phyloP scores from a whole-genome alignment of 345 rosid species.

The Brassica carinata region DNA sequence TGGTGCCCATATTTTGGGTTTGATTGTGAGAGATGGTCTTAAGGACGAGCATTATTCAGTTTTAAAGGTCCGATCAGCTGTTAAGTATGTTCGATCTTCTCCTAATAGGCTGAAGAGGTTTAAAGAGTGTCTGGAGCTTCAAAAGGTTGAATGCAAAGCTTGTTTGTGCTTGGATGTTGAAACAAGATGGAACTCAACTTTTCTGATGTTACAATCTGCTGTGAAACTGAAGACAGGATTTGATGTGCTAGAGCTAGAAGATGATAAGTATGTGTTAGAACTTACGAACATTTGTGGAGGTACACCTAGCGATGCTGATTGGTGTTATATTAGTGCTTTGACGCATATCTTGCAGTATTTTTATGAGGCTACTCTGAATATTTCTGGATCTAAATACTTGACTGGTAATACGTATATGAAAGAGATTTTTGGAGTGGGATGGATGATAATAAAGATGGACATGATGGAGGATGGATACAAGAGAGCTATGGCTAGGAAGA shows the following conservation, averaged over 20 bases:
- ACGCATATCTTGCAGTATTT: background rate
- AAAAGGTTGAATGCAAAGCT: background rate
- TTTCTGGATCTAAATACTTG: conserved; percentile 2
- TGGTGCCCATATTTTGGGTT: background rate
- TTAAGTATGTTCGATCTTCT: conserved; percentile 1
- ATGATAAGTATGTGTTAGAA: conserved; percentile 2
- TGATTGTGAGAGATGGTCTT: background rate
- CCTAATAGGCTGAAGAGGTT: background rate
- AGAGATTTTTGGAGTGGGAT: background rate
- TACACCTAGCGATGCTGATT: background rate
- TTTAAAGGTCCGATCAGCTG: background rate
- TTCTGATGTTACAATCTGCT: background rate
- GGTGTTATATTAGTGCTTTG: background rate
- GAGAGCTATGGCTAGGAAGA: background rate
- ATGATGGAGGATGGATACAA: background rate
- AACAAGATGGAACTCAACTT: background rate
- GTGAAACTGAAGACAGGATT: background rate
- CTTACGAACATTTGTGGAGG: background rate
- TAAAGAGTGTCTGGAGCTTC: background rate
- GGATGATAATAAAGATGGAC: background rate
- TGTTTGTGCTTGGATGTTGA: conserved; percentile 7
- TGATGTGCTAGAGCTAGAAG: background rate
- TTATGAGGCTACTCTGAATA: background rate
- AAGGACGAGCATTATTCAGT: background rate
- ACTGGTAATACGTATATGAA: background rate